Evolutionary conservation across 768 basidiomycete species (phyloP), one percentile per base, ranked within the genome.

Genomic region (Lactarius sanguifluus): DNA sequence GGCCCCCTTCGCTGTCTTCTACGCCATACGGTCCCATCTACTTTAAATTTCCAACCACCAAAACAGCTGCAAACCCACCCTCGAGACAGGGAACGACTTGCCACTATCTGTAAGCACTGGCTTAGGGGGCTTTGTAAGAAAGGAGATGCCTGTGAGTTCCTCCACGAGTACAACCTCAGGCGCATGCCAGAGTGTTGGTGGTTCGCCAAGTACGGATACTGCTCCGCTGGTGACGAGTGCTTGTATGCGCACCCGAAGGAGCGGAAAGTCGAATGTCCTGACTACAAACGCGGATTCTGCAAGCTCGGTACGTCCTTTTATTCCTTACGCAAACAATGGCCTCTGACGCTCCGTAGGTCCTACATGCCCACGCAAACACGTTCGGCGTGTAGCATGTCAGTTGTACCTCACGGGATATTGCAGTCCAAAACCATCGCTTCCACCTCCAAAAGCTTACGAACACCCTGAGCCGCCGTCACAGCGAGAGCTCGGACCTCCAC

Each of bases 171-270:
- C 81, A 97, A 98, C 76, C 83, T 99, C 59, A 81, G 97, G 66
- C 89, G 93, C 67, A 98, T 98, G 96, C 97, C 97, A 7, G 94
- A 98, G 76, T 98, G 97, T 73, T 97, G 94, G 90, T 98, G 95
- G 95, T 98, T 88, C 76, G 93, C 93, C 60, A 97, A 96, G 77
- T 96, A 94, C 73, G 97, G 97, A 18, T 98, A 95, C 77, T 98
- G 97, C 76, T 92, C 93, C 30, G 90, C 95, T 23, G 96, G 97
- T 64, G 95, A 96, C 71, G 96, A 98, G 77, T 99, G 97, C 76
- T 81, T 99, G 71, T 99, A 98, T 76, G 92, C 93, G 18, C 94
- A 96, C 74, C 94, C 94, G 15, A 93, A 94, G 76, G 93, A 95
- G 77, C 84, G 95, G 59, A 85, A 87, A 64, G 86, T 92, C 4